These are phyloP conservation scores for Cyberlindnera euphorbiae DNA, from an alignment of 805 yeast species.

Conservation along the genomic window DNA sequence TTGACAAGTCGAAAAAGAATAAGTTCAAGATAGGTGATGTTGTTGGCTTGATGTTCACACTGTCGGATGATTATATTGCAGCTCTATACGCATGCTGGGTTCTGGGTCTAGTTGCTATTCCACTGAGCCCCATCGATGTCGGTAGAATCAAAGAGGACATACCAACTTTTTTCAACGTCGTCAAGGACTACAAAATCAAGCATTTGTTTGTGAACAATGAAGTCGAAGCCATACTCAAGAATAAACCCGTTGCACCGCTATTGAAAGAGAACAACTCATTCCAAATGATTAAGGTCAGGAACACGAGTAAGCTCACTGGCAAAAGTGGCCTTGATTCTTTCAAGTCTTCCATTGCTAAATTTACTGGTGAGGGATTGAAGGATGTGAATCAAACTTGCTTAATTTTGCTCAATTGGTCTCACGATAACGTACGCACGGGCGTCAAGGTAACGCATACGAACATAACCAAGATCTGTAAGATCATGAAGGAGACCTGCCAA, in stretches of 20 bases:
- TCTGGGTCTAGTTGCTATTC: slow-evolving; percentile 75
- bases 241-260: slow-evolving; percentile 57
- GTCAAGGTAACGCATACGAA: slow-evolving; percentile 49
- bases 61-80: slow-evolving; percentile 80
- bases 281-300: slow-evolving; percentile 52
- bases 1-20: slow-evolving; percentile 68
- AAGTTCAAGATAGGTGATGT: slow-evolving; percentile 61
- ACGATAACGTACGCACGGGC: slow-evolving; percentile 66
- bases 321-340: slow-evolving; percentile 21
- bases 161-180: slow-evolving; percentile 55
- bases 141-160: slow-evolving; percentile 69
- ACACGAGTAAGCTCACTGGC: slow-evolving; percentile 54
- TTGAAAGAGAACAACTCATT: slow-evolving; percentile 41
- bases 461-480: slow-evolving; percentile 76
- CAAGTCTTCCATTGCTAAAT: slow-evolving; percentile 17
- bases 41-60: slow-evolving; percentile 78
- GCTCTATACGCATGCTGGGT: slow-evolving; percentile 84
- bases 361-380: slow-evolving; percentile 11
- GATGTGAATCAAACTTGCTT: slow-evolving; percentile 40
- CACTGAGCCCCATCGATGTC: slow-evolving; percentile 66
- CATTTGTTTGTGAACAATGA: slow-evolving; percentile 77
- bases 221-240: slow-evolving; percentile 62
- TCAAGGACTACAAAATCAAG: slow-evolving; percentile 65
- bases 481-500: slow-evolving; percentile 88
- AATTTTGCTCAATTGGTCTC: slow-evolving; percentile 65